These are phyloP conservation scores for Lenwebbia sp. DNA, from an alignment of 345 rosid genomes.

Conservation along the genomic window DNA sequence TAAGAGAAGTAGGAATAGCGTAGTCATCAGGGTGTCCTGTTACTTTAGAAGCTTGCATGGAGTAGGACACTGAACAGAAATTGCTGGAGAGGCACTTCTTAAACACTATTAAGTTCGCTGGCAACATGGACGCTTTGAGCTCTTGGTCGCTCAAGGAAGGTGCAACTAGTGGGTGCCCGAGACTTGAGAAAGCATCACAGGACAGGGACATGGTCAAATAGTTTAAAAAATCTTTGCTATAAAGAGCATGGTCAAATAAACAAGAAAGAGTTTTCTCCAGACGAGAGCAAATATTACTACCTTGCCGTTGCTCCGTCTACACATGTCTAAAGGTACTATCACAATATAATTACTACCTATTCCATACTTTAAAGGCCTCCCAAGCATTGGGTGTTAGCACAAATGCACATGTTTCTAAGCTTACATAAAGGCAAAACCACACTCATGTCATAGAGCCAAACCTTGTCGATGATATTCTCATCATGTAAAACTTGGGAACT, in stretches of 20 bases:
- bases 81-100: neutral
- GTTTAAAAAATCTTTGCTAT: neutral
- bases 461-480: constrained; percentile 92
- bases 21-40: neutral
- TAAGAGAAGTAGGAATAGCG: neutral
- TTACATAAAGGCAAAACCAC: neutral
- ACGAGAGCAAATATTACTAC: neutral
- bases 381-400: neutral
- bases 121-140: neutral
- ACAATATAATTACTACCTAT: neutral
- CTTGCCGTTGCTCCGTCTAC: neutral
- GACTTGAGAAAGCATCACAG: neutral
- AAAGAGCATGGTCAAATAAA: neutral
- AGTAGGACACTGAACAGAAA: neutral
- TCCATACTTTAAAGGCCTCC: neutral
- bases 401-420: neutral
- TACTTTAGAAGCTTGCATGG: neutral
- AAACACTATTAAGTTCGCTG: neutral
- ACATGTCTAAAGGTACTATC: neutral
- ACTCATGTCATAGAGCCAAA: constrained; percentile 8
- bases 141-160: neutral
- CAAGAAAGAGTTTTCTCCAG: neutral
- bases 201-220: neutral
- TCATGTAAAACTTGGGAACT: constrained; percentile 80
- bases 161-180: neutral